These are phyloP conservation scores for Pholiota adiposa DNA, from an alignment of 1,284 basidiomycete species.

Conservation along the genomic window DNA sequence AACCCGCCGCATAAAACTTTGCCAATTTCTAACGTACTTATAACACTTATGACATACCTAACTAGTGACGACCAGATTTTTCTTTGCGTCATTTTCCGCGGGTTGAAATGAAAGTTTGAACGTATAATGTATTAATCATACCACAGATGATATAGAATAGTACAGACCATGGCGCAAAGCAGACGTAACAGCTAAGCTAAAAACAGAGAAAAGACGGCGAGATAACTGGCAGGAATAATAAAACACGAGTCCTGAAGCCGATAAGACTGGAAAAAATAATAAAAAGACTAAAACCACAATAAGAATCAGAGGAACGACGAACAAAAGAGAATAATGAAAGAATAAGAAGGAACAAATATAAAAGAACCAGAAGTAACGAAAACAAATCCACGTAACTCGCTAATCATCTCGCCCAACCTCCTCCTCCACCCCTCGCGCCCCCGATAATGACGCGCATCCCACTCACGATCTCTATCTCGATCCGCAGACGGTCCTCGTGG, in stretches of 20 bases:
- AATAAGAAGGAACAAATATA: not conserved
- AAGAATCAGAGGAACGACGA: not conserved
- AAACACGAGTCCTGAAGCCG: not conserved
- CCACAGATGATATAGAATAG: too few relatives aligned
- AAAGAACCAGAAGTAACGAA: not conserved
- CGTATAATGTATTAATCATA: too few relatives aligned
- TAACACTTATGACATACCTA: too few relatives aligned
- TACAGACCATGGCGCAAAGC: too few relatives aligned
- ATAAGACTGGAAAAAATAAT: not conserved
- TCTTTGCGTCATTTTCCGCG: too few relatives aligned
- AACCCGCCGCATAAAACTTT: too few relatives aligned
- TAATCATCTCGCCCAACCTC: not conserved
- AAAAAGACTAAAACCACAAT: not conserved
- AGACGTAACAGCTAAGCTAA: not conserved
- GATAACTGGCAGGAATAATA: not conserved
- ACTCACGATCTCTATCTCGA: constrained; percentile 39
- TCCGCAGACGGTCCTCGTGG: constrained; percentile 50
- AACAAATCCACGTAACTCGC: too few relatives aligned
- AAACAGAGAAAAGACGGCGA: not conserved
- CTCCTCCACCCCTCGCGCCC: constrained; percentile 1
- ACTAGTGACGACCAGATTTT: too few relatives aligned
- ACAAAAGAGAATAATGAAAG: not conserved
- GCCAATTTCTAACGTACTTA: too few relatives aligned
- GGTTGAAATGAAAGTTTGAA: too few relatives aligned
- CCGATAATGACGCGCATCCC: constrained; percentile 13